phyloP scores from a whole-genome alignment of 306 rosid genomes.

The Sechiopsis laciniata region DNA sequence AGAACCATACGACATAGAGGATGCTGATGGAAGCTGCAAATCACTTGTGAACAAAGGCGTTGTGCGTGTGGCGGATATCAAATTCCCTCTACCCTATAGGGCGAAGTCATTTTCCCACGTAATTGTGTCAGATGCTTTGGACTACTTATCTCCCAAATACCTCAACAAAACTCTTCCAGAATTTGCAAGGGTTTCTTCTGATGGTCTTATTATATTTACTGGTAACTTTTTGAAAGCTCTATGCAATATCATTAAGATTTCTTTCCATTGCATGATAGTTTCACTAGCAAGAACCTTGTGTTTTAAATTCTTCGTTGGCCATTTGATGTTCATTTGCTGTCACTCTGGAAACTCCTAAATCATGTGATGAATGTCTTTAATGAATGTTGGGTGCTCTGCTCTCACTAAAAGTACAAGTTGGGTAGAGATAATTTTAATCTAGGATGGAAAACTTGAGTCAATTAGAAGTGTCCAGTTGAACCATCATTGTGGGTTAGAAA shows the following conservation, averaged over 20 bases:
- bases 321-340: not conserved
- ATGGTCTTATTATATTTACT: conserved; percentile 64
- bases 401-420: not conserved
- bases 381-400: conserved; percentile 14
- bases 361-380: not conserved
- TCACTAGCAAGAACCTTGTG: conserved; percentile 1
- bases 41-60: conserved; percentile 65
- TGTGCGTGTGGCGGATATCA: conserved; percentile 75
- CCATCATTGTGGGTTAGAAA: not conserved
- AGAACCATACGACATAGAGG: conserved; percentile 88
- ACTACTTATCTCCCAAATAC: conserved; percentile 82
- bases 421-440: not conserved
- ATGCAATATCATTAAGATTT: not conserved
- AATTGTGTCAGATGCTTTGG: conserved; percentile 79
- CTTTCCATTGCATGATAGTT: not conserved
- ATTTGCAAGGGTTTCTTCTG: conserved; percentile 66
- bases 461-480: not conserved
- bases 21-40: conserved; percentile 61
- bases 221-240: conserved; percentile 37
- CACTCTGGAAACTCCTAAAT: conserved; percentile 17
- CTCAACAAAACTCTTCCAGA: conserved; percentile 85
- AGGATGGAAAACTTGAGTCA: not conserved
- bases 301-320: not conserved
- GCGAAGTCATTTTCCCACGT: conserved; percentile 76
- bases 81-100: conserved; percentile 78